Evolutionary conservation across 2,329 filamentous ascomycete genomes (phyloP), one percentile per base, ranked within the genome.

Genomic region (Fusarium pilosicola): DNA sequence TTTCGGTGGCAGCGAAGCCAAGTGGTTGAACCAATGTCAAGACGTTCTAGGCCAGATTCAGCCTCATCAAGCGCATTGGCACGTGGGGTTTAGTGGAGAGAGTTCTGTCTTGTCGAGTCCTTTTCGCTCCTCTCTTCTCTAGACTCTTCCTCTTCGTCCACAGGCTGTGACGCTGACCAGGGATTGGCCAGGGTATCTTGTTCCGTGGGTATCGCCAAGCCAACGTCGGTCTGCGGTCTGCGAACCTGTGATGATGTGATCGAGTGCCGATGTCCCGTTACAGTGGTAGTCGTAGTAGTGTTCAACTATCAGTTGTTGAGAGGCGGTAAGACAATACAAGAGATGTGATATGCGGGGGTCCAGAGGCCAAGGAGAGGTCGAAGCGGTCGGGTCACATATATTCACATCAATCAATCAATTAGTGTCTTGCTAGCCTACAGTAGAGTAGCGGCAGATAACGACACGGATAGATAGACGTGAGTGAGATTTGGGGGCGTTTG

Each of bases 1-100:
- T 69, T 69, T 71, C 52, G 62, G 60, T 65, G 57, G 54, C 66
- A 75, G 65, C 63, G 66, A 70, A 54, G 60, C 57, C 58, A 48
- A 52, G 52, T 39, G 62, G 49, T 60, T 54, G 56, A 66, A 62
- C 71, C 74, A 78, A 74, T 77, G 65, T 76, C 68, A 60, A 55
- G 69, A 62, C 48, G 74, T 77, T 74, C 76, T 78, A 78, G 64
- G 57, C 76, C 76, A 73, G 67, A 78, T 78, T 78, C 76, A 78
- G 76, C 75, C 76, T 78, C 76, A 76, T 73, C 67, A 46, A 71
- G 65, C 57, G 65, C 72, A 78, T 76, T 62, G 66, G 76, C 75
- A 76, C 75, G 76, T 78, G 76, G 75, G 70, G 76, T 77, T 77
- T 68, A 59, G 70, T 74, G 70, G 73, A 48, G 68, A 66, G 69